phyloP scores from a whole-genome alignment of 2,329 filamentous ascomycete species.

The Bipolaris cookei region DNA sequence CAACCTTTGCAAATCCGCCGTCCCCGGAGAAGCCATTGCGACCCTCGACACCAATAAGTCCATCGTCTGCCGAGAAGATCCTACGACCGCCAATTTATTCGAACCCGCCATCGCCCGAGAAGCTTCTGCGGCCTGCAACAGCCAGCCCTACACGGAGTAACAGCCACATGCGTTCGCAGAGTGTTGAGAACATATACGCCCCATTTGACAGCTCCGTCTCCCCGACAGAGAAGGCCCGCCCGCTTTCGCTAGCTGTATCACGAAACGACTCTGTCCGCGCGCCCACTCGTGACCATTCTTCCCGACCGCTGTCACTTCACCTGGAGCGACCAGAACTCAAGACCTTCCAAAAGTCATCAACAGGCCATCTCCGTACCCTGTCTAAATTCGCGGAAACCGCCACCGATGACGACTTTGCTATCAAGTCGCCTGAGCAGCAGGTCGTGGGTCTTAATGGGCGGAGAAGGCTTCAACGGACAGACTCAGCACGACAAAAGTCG shows the following conservation, averaged over 20 bases:
- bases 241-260: constrained; percentile 50
- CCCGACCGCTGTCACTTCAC: constrained; percentile 41
- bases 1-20: constrained; percentile 29
- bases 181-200: constrained; percentile 49
- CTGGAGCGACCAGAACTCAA: constrained; percentile 68
- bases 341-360: constrained; percentile 84
- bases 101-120: constrained; percentile 28
- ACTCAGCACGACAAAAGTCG: constrained; percentile 61
- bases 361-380: constrained; percentile 84
- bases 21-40: constrained; percentile 10
- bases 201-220: constrained; percentile 56
- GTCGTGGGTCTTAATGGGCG: constrained; percentile 87
- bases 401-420: constrained; percentile 78
- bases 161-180: constrained; percentile 44
- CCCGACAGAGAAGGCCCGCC: constrained; percentile 53
- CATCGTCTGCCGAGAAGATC: constrained; percentile 32
- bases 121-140: constrained; percentile 26
- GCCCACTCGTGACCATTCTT: constrained; percentile 43
- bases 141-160: constrained; percentile 29
- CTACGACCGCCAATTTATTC: constrained; percentile 19
- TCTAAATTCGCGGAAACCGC: constrained; percentile 81
- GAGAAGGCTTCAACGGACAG: constrained; percentile 76
- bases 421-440: constrained; percentile 79
- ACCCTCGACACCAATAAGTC: constrained; percentile 4
- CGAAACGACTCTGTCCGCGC: constrained; percentile 48